Evolutionary conservation across 2,329 filamentous ascomycete species (phyloP).

Genomic region (Davidsoniella eucalypti): DNA sequence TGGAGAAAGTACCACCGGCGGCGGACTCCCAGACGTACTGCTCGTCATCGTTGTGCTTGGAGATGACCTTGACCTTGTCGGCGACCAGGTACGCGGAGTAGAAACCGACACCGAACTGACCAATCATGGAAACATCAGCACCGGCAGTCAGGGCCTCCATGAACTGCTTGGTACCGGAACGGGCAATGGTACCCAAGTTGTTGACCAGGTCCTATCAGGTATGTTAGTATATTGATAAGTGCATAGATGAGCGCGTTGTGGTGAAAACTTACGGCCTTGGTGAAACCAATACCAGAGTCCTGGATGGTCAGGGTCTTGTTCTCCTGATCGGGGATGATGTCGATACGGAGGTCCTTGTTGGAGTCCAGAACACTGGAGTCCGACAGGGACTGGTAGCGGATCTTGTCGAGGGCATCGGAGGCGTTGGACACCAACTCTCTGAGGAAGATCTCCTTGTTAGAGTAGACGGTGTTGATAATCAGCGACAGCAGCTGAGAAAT

Average conservation of each 20-base stretch:
- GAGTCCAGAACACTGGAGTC: constrained; percentile 95
- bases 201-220: constrained; percentile 74
- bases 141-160: constrained; percentile 98
- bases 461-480: constrained; percentile 99
- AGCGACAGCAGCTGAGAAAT: constrained; percentile 99
- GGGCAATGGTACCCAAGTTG: constrained; percentile 98
- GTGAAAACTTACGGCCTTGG: constrained; percentile 73
- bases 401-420: constrained; percentile 99
- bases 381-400: constrained; percentile 94
- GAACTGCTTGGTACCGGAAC: constrained; percentile 99
- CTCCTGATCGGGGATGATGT: constrained; percentile 96
- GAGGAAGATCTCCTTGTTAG: constrained; percentile 99
- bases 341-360: constrained; percentile 95
- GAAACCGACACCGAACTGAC: constrained; percentile 99
- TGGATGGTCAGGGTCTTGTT: constrained; percentile 94
- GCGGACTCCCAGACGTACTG: constrained; percentile 99
- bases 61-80: constrained; percentile 86
- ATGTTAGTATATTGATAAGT: constrained; percentile 21
- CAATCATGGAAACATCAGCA: constrained; percentile 99
- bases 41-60: constrained; percentile 99
- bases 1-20: constrained; percentile 93
- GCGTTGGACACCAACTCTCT: constrained; percentile 97
- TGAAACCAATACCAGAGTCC: constrained; percentile 99
- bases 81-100: constrained; percentile 99
- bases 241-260: background rate